These are phyloP conservation scores for Sporobolomyces pararoseus DNA, from an alignment of 768 basidiomycete genomes.

Conservation along the genomic window DNA sequence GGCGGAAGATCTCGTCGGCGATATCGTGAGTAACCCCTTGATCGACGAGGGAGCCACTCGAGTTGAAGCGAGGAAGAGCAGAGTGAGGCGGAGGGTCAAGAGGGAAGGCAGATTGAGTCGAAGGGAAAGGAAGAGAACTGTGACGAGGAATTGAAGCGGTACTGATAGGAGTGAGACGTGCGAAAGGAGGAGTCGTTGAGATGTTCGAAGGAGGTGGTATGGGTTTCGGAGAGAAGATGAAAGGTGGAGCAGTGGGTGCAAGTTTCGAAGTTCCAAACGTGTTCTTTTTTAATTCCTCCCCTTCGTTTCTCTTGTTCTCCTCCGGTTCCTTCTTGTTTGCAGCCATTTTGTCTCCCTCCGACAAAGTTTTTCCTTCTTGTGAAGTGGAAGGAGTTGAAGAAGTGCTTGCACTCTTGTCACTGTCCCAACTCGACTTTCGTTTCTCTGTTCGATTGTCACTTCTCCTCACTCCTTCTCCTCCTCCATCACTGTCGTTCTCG, in stretches of 20 bases:
- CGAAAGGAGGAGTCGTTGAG: constrained; percentile 4
- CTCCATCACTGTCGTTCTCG: not conserved
- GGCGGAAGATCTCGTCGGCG: constrained; percentile 38
- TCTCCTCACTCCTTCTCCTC: not conserved
- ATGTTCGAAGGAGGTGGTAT: not conserved
- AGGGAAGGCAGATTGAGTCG: not conserved
- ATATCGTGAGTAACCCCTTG: constrained; percentile 16
- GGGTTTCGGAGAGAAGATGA: constrained; percentile 26
- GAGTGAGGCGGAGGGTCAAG: not conserved
- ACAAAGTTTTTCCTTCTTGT: no score
- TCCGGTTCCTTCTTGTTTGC: not conserved
- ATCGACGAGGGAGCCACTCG: constrained; percentile 23
- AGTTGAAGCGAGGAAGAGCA: constrained; percentile 12
- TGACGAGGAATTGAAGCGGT: not conserved
- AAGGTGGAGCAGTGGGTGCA: constrained; percentile 32
- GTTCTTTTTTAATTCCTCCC: not conserved
- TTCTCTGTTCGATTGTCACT: not conserved
- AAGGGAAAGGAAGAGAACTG: constrained; percentile 4
- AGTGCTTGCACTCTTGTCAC: not conserved
- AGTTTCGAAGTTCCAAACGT: constrained; percentile 21
- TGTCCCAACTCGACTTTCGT: not conserved
- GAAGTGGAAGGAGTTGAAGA: not conserved
- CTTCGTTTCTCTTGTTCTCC: not conserved
- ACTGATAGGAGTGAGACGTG: constrained; percentile 5
- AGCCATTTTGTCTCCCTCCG: no score